Evolutionary conservation across 2,329 filamentous ascomycete species (phyloP).

Genomic region (Penicillium sp.): DNA sequence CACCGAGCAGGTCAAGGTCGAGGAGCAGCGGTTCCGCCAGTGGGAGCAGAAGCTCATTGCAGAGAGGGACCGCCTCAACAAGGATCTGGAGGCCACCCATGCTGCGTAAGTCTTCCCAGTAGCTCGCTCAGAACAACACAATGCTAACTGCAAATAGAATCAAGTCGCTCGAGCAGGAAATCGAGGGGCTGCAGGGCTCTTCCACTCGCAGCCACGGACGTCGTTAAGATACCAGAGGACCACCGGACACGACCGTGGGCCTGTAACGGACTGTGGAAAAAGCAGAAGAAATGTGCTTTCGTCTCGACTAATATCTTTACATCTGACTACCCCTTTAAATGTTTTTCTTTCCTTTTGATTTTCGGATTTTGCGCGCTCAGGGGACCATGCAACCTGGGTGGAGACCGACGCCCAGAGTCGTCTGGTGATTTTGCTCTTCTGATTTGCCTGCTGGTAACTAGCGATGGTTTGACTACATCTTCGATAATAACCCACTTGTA

Average conservation of each 20-base stretch:
- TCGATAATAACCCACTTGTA: constrained; percentile 38
- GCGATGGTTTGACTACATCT: constrained; percentile 34
- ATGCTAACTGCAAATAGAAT: constrained; percentile 36
- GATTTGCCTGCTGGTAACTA: constrained; percentile 36
- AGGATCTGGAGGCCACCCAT: constrained; percentile 96
- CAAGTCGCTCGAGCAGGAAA: constrained; percentile 63
- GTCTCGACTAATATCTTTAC: constrained; percentile 24
- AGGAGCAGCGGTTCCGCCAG: constrained; percentile 96
- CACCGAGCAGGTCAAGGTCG: constrained; percentile 99
- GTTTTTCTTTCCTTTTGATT: too few species aligned
- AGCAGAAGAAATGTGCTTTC: too few species aligned
- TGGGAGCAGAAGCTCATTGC: constrained; percentile 99
- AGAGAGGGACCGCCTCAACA: constrained; percentile 97
- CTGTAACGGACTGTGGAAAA: too few species aligned
- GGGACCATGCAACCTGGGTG: too few species aligned
- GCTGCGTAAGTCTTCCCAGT: constrained; percentile 52
- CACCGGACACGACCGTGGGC: too few species aligned
- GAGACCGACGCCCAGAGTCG: too few species aligned
- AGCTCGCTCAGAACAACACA: background rate
- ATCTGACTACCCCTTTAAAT: too few species aligned
- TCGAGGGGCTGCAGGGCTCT: constrained; percentile 86
- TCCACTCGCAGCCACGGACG: constrained; percentile 85
- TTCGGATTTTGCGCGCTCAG: too few species aligned
- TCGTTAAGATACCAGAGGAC: constrained; percentile 61
- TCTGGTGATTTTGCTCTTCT: too few species aligned